Base-by-base conservation (phyloP, 306 rosid genomes). In the Cicer bijugum region DNA sequence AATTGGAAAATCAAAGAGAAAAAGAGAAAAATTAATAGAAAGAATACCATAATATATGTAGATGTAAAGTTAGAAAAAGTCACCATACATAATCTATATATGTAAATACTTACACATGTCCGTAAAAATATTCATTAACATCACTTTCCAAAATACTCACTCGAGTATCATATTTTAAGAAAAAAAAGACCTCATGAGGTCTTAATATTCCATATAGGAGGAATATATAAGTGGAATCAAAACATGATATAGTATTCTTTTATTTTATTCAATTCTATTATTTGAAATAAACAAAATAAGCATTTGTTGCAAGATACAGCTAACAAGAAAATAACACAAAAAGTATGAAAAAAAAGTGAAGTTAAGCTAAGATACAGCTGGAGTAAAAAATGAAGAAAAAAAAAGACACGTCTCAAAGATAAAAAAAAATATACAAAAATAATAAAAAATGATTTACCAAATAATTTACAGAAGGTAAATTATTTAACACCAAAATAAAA, bases 301-400 rank as follows among this genome's bases (percentile, higher is more conserved):
- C 48, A 65, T 17, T 65, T 65, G 38, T 65, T 65, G 38, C 14
- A 64, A 64, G 37, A 59, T 12, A 33, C 43, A 59, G 6, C 51
- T 40, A 64, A 42, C 70, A 19, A 43, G 2, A 16, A 44, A 16
- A 19, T 12, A 20, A 65, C 10, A 16, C 43, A 64, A 38, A 56
- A 23, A 19, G 37, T 20, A 20, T 19, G 12, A 33, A 12, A 16
- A 16, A 19, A 12, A 39, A n/a, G 39, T 14, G 19, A 59, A 75
- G 43, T 42, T 17, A 57, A 75, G 56, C 4, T 59, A 44, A 53
- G 72, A 52, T 38, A 8, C 16, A 63, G 55, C 72, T 64, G 62
- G n/a, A 64, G 35, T 50, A 51, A 28, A 58, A 11, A 75, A 64
- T 23, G 28, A 12, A 12, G 15, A 50, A 50, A 50, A 46, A 50